phyloP scores from a whole-genome alignment of 1,284 basidiomycete species.

The Ganoderma resinaceum region DNA sequence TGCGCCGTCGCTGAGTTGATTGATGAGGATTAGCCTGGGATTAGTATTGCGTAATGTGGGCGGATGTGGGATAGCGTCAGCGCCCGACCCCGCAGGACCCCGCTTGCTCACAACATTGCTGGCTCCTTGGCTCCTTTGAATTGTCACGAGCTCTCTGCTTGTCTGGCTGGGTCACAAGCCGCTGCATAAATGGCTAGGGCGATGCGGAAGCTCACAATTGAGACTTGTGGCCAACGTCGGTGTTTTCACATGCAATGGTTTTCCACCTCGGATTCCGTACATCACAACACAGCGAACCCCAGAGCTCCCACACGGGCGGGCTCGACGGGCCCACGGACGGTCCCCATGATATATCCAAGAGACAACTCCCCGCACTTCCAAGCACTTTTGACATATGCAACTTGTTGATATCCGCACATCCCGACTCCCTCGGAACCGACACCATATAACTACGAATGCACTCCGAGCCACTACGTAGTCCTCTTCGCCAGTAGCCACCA shows the following conservation, averaged over 20 bases:
- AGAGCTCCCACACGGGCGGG: neutral
- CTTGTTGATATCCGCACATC: neutral
- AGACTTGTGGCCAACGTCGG: neutral
- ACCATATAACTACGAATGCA: neutral
- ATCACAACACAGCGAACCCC: neutral
- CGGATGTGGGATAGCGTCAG: neutral
- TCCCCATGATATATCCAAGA: neutral
- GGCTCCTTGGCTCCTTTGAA: too few species aligned
- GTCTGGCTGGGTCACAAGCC: neutral
- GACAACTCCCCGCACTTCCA: neutral
- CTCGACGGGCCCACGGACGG: neutral
- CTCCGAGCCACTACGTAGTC: neutral
- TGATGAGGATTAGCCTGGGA: neutral
- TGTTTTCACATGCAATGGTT: neutral
- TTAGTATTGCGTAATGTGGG: neutral
- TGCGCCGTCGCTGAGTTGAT: neutral
- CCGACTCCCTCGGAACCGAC: neutral
- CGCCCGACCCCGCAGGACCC: neutral
- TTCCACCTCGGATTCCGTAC: neutral
- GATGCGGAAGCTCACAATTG: neutral
- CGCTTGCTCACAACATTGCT: neutral
- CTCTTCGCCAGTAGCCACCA: neutral
- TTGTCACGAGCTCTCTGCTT: neutral
- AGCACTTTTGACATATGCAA: neutral
- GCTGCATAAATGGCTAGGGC: neutral